Conservation (phyloP, 495 filamentous ascomycete genomes). For the Penicillium odoratum region DNA sequence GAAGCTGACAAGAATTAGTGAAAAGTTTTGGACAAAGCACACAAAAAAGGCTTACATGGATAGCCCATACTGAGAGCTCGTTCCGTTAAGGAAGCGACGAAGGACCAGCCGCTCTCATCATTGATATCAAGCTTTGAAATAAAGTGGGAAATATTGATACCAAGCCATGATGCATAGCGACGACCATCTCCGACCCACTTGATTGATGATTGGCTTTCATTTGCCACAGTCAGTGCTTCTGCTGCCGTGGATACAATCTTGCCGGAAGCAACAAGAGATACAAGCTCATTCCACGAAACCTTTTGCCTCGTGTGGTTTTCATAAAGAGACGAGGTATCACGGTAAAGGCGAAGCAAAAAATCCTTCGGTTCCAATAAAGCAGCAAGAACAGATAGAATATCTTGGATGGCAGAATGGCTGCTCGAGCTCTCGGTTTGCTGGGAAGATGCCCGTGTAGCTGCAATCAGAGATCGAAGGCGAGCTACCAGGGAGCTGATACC, state of each 20-base stretch:
- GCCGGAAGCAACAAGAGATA: constrained; percentile 66
- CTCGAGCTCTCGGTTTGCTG: constrained; percentile 32
- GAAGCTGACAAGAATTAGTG: constrained; percentile 45
- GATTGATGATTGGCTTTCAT: constrained; percentile 27
- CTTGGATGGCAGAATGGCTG: constrained; percentile 28
- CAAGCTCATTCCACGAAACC: constrained; percentile 65
- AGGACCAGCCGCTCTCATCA: constrained; percentile 50
- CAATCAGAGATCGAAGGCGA: constrained; percentile 57
- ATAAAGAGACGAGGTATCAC: constrained; percentile 36
- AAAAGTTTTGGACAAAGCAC: background rate
- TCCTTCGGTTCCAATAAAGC: constrained; percentile 56
- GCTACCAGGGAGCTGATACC: constrained; percentile 70
- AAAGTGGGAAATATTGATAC: constrained; percentile 61
- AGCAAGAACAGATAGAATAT: constrained; percentile 49
- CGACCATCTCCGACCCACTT: constrained; percentile 68
- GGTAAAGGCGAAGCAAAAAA: constrained; percentile 56
- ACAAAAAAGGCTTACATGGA: constrained; percentile 52
- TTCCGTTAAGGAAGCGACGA: constrained; percentile 59
- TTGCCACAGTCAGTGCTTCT: constrained; percentile 65
- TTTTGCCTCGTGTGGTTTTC: constrained; percentile 37
- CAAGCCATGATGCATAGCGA: constrained; percentile 73
- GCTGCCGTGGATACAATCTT: constrained; percentile 70
- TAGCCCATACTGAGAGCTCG: constrained; percentile 74
- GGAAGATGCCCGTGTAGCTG: constrained; percentile 25
- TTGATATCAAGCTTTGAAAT: constrained; percentile 33